Conservation (phyloP, 805 yeast species). For the Candida maltosa region DNA sequence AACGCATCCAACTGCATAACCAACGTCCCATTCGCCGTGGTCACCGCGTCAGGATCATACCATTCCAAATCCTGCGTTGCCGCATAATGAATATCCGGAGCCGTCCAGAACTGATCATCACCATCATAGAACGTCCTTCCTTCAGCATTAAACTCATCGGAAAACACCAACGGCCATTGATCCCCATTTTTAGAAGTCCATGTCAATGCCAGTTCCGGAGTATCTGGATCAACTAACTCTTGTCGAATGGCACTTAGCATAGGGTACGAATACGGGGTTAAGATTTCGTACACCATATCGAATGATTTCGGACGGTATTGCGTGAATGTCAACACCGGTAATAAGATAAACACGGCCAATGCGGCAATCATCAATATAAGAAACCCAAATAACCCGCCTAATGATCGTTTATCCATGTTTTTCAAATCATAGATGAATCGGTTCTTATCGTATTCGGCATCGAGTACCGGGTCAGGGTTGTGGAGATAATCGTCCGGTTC, state of each 20-base stretch:
- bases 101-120: constrained; percentile 90
- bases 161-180: constrained; percentile 73
- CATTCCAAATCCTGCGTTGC: constrained; percentile 91
- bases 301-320: constrained; percentile 28
- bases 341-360: constrained; percentile 62
- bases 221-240: constrained; percentile 63
- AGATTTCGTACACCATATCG: constrained; percentile 16
- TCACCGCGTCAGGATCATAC: constrained; percentile 90
- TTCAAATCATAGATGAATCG: constrained; percentile 63
- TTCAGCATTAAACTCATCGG: constrained; percentile 86
- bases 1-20: constrained; percentile 75
- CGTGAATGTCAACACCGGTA: constrained; percentile 87
- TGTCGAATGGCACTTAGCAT: constrained; percentile 57
- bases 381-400: constrained; percentile 59
- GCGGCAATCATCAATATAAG: constrained; percentile 57
- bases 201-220: constrained; percentile 52
- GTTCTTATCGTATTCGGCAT: constrained; percentile 77
- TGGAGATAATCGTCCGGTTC: constrained; percentile 94
- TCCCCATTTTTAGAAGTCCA: constrained; percentile 59
- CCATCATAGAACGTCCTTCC: constrained; percentile 89
- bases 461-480: constrained; percentile 93
- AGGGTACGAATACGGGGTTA: constrained; percentile 57
- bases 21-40: constrained; percentile 72
- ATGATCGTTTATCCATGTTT: constrained; percentile 59
- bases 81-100: constrained; percentile 76